Evolutionary conservation across 768 basidiomycete genomes (phyloP), one percentile per base, ranked within the genome.

Genomic region (Tubosaeta sp.): DNA sequence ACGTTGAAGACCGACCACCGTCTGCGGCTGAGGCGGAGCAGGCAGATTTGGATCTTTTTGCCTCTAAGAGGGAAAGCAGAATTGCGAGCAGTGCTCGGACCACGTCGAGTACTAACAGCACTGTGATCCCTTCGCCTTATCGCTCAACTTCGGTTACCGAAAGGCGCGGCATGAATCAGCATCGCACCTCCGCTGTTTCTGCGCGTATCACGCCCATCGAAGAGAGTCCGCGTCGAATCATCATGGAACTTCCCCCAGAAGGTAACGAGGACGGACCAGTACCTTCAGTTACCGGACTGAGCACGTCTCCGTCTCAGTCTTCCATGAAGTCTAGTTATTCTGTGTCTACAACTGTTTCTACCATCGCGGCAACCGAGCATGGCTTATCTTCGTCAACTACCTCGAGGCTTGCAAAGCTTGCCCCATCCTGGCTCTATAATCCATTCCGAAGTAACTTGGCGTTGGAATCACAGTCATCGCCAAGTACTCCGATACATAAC

Each of bases 381-480:
- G 26, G 49, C 43, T 57, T 57, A 12, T 63, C 63, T 19, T 65
- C 67, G 37, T 57, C 73, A 19, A 59, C 62, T 19, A 59, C 71
- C 38, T 61, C 65, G 6, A 77, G 75, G 26, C 63, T 70, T 11
- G 82, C 86, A 2, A 87, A 83, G 60, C 74, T 88, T 37, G 74
- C 87, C 1, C 80, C 88, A 2, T 76, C 85, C n/a, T 91, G 89
- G 89, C 68, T 91, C 11, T 85, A 89, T 67, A 87, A 83, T 60
- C 79, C 84, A 6, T 91, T 91, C 66, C 74, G 86, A 32, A 82
- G 78, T 52, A 78, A 74, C 1, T 74, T 46, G 54, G 37, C 78
- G 7, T 81, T 78, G 56, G 84, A 88, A 63, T 77, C 85, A 2
- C 62, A 66, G 43, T 22, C 44, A 41, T 82, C 86, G 57, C 83